Evolutionary conservation across 106 monocot genomes (phyloP), one percentile per base, ranked within the genome.

Genomic region (Dioscorea zingiberensis): DNA sequence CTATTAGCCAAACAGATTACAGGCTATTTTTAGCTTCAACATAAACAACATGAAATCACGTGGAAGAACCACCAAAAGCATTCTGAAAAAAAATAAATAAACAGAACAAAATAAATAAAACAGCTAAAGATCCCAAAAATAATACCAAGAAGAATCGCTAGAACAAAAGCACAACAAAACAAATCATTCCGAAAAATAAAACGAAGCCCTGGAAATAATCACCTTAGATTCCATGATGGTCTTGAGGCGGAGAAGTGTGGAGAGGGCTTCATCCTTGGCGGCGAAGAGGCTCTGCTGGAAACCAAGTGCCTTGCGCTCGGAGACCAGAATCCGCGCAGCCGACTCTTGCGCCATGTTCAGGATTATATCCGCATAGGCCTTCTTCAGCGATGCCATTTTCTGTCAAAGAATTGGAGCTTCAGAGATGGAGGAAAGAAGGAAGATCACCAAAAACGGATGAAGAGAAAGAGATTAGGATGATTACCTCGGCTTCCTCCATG

Each of bases 221-320:
- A 87, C 87, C 83, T 84, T 84, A n/a, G 84, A 54, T 45, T 88
- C 87, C 83, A 88, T 80, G 74, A 84, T 47, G 55, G 67, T 21
- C 69, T 88, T 88, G 25, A 84, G 27, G 25, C 87, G 74, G 29
- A 88, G 63, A 47, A 88, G 71, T 44, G 72, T 70, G 47, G 71
- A 38, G 48, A 88, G 22, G 17, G 80, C 74, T 27, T 88, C 84
- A 6, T 88, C 80, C 69, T 84, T 88, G 12, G 75, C 51, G 1
- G 63, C 54, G 14, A 16, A 44, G 13, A 84, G 72, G 46, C 72
- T 69, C 46, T 55, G 80, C 65, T 78, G 74, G 29, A 75, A 32
- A 12, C 64, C 64, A 19, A 57, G 38, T 15, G 72, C 77, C 62
- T 58, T 74, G 29, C 72, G 68, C 55, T 88, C 80, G 19, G 84